Base-by-base conservation (phyloP, 73 alveolate species). In the Breviolum minutum region DNA sequence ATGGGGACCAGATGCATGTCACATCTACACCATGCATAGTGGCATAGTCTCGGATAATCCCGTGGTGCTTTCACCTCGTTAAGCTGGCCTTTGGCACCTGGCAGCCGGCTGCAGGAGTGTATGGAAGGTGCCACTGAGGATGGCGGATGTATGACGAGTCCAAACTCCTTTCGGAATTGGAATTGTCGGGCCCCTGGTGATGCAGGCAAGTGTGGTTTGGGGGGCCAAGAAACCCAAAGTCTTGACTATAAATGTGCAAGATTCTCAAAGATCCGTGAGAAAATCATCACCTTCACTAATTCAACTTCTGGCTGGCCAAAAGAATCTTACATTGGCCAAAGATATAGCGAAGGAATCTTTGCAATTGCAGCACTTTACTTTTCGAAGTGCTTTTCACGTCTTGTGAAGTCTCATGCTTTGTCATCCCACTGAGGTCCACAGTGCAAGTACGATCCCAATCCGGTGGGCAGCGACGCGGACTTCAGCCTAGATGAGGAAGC, bases 401-500 rank as follows among this genome's bases (percentile, higher is more conserved):
- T 40, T 40, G 54, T 40, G 54, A 40, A 40, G 54, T 40, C 54
- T 40, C 54, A 40, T 40, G 5, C 54, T 40, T 40, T 40, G 54
- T 40, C 54, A 40, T 40, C 54, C 54, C 54, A 3, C 74, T 83
- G 74, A 91, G 97, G 97, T 27, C 98, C 86, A 27, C 81, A 92
- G 98, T 92, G 98, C 32, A 80, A 64, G 66, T 92, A 74, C 60
- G 90, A 92, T 90, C 98, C 98, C 79, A 92, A 92, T 64, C 91
- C 98, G 40, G 98, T 92, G 62, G 98, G 98, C 71, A 92, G 98
- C 69, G 98, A 92, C 68, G 76, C 76, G 90, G 98, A 92, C 90
- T 32, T 92, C 32, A 81, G 98, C 63, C 27, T 92, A 79, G 98
- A 92, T 27, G 98, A 92, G 27, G 66, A 80, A 24, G 80, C 89